Percentiles rank a stretch among this genome's conserved stretches.
phyloP scores from a whole-genome alignment of 352 stramenopile genomes.

The Phytophthora litchii region DNA sequence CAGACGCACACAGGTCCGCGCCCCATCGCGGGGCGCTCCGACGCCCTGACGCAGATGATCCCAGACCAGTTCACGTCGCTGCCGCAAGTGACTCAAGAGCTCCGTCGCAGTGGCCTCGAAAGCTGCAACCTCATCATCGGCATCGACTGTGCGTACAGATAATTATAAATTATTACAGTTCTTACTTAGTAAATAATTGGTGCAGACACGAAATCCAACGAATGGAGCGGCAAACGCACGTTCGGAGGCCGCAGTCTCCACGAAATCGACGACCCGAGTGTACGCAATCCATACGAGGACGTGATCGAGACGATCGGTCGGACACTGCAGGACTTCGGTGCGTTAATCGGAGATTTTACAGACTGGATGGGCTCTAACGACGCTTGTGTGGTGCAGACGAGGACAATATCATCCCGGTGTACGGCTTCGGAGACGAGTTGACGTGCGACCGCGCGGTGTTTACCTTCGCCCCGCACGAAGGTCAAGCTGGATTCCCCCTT shows the following conservation, averaged over 20 bases:
- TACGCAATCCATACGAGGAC: conserved; percentile 81
- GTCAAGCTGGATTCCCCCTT: conserved; percentile 58
- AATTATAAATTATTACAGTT: not conserved
- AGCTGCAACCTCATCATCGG: conserved; percentile 87
- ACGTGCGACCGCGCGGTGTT: conserved; percentile 84
- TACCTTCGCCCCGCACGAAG: conserved; percentile 54
- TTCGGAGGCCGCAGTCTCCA: conserved; percentile 78
- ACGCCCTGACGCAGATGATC: conserved; percentile 55
- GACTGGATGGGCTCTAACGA: conserved; percentile 1
- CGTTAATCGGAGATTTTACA: conserved; percentile 6
- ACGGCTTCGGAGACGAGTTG: conserved; percentile 83
- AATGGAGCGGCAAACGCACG: conserved; percentile 88
- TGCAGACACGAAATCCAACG: conserved; percentile 89
- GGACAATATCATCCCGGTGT: conserved; percentile 85
- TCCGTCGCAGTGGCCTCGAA: conserved; percentile 77
- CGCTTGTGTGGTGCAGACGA: conserved; percentile 58
- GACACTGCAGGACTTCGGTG: conserved; percentile 78
- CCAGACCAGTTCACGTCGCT: conserved; percentile 73
- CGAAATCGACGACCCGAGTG: conserved; percentile 51
- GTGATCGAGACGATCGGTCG: conserved; percentile 84
- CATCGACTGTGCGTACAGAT: conserved; percentile 73
- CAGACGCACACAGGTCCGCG: conserved; percentile 49
- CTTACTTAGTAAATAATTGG: conserved; percentile 3
- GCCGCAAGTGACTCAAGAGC: conserved; percentile 71
- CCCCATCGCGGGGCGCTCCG: conserved; percentile 27